Base-by-base conservation (phyloP, 1,284 basidiomycete species). In the Lentinus polychrous region DNA sequence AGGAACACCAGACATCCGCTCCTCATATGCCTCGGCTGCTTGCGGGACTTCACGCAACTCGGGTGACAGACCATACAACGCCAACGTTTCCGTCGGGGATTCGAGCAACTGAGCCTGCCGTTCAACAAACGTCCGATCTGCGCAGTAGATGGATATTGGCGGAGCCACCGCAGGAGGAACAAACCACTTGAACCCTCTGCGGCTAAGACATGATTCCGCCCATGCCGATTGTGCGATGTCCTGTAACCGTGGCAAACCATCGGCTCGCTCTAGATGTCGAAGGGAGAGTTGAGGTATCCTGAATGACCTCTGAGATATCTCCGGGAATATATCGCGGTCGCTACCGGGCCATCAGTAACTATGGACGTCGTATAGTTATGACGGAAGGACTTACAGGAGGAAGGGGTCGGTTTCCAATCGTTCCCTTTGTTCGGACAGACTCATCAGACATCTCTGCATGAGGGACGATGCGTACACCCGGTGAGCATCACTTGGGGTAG, bases 151-250 rank as follows among this genome's bases (percentile, higher is more conserved):
- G 33, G 80, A 68, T 55, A 95, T 85, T 0, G 88, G 79, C 1
- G 95, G 94, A 0, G 96, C 94, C 17, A 95, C 81, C 2, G 75
- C 94, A 1, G 82, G 72, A 23, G 91, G 89, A 14, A 89, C 73
- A 64, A 86, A 90, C 79, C 91, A 94, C 55, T 83, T 83, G 51
- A 94, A 74, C 10, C 79, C 79, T 2, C 80, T 78, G 37, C 90
- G 80, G 45, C 90, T 93, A 31, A 98, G 70, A 59, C 84, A 91
- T 3, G 93, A 94, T 31, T 74, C 65, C 45, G 75, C 69, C 81
- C 91, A 94, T 17, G 76, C 73, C 38, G 73, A 67, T 8, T 66
- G 63, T 1, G 84, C 75, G 55, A 96, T 87, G 24, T 76, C 71
- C 36, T 67, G 65, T 31, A 93, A 71, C n/a, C 68, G 66, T 12